phyloP scores from a whole-genome alignment of 257 asterid genomes.

The Nicotiana otophora region DNA sequence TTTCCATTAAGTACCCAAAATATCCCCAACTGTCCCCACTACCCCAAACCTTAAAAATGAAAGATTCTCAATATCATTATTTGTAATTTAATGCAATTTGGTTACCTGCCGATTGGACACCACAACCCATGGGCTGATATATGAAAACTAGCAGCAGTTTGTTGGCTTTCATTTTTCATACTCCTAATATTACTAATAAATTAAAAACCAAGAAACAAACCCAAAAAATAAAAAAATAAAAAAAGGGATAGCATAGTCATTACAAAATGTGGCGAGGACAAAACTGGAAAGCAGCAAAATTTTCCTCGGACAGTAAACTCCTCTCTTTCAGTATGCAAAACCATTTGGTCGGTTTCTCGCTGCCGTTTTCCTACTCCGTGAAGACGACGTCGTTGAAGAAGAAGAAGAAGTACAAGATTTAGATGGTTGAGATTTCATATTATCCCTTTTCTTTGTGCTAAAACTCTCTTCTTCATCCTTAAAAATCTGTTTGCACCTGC shows the following conservation, averaged over 20 bases:
- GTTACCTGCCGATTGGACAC: slow-evolving; percentile 8
- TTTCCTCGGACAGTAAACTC: neutral
- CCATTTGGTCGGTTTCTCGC: slow-evolving; percentile 39
- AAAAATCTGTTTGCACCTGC: slow-evolving; percentile 83
- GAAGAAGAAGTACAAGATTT: slow-evolving; percentile 19
- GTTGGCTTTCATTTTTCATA: neutral
- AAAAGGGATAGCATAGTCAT: slow-evolving; percentile 20
- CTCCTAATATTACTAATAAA: neutral
- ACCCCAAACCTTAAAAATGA: neutral
- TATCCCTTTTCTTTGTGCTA: slow-evolving; percentile 32
- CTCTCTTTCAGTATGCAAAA: slow-evolving; percentile 44
- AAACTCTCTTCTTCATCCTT: slow-evolving; percentile 73
- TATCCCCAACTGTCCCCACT: neutral
- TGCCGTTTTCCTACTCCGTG: slow-evolving; percentile 24
- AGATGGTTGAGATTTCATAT: slow-evolving; percentile 11
- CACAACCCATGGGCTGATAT: slow-evolving; percentile 29
- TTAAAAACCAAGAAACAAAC: neutral
- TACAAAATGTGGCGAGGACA: slow-evolving; percentile 31
- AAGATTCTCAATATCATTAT: neutral
- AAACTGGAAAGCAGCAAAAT: slow-evolving; percentile 22
- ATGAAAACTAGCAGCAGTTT: slow-evolving; percentile 21
- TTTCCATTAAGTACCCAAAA: neutral
- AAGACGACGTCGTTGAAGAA: slow-evolving; percentile 14
- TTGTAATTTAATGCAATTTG: slow-evolving; percentile 11
- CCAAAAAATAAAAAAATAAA: neutral